These are phyloP conservation scores for Pterocarpus santalinus DNA, from an alignment of 306 rosid genomes.

Conservation along the genomic window DNA sequence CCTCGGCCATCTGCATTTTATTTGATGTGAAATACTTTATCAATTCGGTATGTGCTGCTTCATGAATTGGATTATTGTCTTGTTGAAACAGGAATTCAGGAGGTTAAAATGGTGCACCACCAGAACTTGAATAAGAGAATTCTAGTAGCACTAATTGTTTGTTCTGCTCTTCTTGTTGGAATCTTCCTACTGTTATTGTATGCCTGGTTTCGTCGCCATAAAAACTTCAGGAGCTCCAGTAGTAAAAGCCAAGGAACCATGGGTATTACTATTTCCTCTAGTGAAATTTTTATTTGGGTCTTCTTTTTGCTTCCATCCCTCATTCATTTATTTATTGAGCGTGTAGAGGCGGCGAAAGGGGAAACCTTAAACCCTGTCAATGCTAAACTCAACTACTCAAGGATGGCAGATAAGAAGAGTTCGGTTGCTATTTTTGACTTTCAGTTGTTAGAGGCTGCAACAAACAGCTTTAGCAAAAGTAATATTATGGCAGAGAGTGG, in stretches of 20 bases:
- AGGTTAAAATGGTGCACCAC: constrained; percentile 66
- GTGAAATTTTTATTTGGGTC: constrained; percentile 7
- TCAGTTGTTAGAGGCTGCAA: constrained; percentile 77
- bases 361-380: constrained; percentile 51
- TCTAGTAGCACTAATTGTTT: constrained; percentile 71
- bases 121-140: constrained; percentile 74
- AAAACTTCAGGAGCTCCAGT: constrained; percentile 43
- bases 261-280: constrained; percentile 57
- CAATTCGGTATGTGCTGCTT: neutral
- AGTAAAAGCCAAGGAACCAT: constrained; percentile 54
- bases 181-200: constrained; percentile 62
- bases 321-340: constrained; percentile 37
- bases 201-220: constrained; percentile 66
- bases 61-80: constrained; percentile 34
- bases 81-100: constrained; percentile 61
- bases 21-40: constrained; percentile 9
- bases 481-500: constrained; percentile 70
- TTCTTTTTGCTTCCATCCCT: constrained; percentile 21
- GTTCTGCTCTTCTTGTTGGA: constrained; percentile 77
- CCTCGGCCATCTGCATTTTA: constrained; percentile 10
- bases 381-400: constrained; percentile 67
- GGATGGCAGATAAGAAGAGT: constrained; percentile 71
- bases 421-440: constrained; percentile 73
- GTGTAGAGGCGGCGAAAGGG: constrained; percentile 68
- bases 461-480: constrained; percentile 69